Evolutionary conservation across 1,284 basidiomycete genomes (phyloP).

Genomic region (Boletus smithii): DNA sequence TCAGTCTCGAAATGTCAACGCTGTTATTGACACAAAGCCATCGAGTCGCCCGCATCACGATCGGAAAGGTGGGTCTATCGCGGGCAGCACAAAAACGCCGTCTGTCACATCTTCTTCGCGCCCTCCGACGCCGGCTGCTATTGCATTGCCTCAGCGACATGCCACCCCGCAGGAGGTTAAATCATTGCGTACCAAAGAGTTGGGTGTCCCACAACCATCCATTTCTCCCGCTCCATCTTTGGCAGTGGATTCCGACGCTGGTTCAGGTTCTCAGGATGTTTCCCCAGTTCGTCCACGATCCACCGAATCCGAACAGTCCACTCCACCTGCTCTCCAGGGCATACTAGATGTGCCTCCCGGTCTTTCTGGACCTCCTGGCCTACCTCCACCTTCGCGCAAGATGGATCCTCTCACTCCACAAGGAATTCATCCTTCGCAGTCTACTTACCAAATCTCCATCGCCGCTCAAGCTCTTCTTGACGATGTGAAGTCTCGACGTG

Average conservation of each 20-base stretch:
- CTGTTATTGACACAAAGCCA: conserved; percentile 38
- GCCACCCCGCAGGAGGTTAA: conserved; percentile 47
- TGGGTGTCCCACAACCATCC: conserved; percentile 37
- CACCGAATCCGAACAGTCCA: conserved; percentile 41
- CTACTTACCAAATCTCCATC: conserved; percentile 82
- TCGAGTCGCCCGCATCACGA: conserved; percentile 36
- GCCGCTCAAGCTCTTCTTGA: conserved; percentile 82
- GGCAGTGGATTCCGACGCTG: conserved; percentile 39
- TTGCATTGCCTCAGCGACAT: conserved; percentile 41
- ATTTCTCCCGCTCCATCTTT: conserved; percentile 50
- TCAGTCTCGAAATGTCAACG: conserved; percentile 36
- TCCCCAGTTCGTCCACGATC: conserved; percentile 47
- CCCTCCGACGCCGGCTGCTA: conserved; percentile 54
- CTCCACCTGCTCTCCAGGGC: conserved; percentile 45
- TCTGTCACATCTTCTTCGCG: conserved; percentile 60
- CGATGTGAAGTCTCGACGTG: conserved; percentile 75
- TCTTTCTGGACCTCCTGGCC: conserved; percentile 65
- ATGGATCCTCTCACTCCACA: conserved; percentile 52
- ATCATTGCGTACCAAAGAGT: conserved; percentile 40
- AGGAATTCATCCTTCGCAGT: conserved; percentile 53
- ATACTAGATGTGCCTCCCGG: conserved; percentile 51
- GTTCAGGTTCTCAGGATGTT: conserved; percentile 38
- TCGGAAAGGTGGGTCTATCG: conserved; percentile 35
- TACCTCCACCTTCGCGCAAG: conserved; percentile 52
- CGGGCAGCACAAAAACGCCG: conserved; percentile 40